These are phyloP conservation scores for Microbotryomycetes sp. DNA, from an alignment of 1,284 basidiomycete species.

Conservation along the genomic window DNA sequence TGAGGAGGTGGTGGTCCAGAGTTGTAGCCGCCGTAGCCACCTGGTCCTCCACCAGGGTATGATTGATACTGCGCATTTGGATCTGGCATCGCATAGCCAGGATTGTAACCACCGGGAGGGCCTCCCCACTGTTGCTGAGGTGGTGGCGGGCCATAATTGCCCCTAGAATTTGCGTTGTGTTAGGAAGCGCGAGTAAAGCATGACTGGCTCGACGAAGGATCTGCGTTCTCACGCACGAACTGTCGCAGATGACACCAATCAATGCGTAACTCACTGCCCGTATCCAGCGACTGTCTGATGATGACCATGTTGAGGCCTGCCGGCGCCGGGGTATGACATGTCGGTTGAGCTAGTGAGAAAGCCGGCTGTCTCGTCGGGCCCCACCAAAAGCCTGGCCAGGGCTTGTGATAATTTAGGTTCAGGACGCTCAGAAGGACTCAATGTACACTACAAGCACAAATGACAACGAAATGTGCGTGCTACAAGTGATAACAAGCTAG, in stretches of 20 bases:
- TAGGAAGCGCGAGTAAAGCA: no score
- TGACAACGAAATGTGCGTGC: no score
- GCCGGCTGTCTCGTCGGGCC: no score
- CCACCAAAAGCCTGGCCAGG: no score
- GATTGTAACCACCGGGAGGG: conserved; percentile 4
- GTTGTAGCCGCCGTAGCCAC: conserved; percentile 3
- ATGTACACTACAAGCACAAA: no score
- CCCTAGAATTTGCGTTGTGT: not conserved
- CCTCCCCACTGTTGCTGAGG: not conserved
- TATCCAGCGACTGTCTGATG: conserved; percentile 3
- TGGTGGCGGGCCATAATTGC: conserved; percentile 1
- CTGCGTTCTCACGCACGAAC: no score
- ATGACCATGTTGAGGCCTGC: conserved; percentile 4
- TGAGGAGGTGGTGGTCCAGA: not conserved
- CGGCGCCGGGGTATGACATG: conserved; percentile 21
- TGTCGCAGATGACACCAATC: no score
- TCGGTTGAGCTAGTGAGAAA: no score
- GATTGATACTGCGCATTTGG: not conserved
- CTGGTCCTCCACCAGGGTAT: not conserved
- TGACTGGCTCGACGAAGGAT: no score
- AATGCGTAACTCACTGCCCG: not conserved
- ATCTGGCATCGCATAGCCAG: not conserved
- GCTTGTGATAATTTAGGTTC: no score
- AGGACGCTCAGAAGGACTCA: no score
- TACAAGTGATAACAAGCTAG: not conserved